These are phyloP conservation scores for Xylaria curta DNA, from an alignment of 495 filamentous ascomycete genomes.

Conservation along the genomic window DNA sequence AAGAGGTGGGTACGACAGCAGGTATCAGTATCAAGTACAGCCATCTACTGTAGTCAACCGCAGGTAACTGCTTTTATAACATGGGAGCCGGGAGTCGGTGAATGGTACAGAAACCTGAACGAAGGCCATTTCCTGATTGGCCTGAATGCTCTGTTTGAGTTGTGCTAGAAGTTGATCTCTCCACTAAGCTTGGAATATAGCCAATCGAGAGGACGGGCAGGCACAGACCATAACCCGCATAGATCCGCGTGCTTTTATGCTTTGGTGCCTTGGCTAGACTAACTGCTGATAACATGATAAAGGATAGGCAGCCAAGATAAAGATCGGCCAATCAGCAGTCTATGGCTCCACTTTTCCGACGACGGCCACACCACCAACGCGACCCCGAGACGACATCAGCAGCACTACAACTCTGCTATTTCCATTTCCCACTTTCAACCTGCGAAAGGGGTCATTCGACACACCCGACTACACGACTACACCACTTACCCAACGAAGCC, in stretches of 20 bases:
- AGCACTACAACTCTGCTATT: slow-evolving; percentile 27
- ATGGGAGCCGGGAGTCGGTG: background rate
- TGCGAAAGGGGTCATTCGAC: slow-evolving; percentile 46
- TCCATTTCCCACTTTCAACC: slow-evolving; percentile 31
- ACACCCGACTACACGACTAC: slow-evolving; percentile 38
- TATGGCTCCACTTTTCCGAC: slow-evolving; percentile 6
- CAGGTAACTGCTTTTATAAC: background rate
- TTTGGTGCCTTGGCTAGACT: slow-evolving; percentile 1
- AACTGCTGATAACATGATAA: slow-evolving; percentile 25
- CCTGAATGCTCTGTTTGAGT: background rate
- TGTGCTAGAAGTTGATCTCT: background rate
- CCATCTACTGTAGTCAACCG: background rate
- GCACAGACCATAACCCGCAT: slow-evolving; percentile 7
- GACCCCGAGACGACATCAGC: slow-evolving; percentile 18
- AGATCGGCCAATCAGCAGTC: slow-evolving; percentile 11
- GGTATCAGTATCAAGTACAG: background rate
- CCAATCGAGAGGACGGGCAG: slow-evolving; percentile 4
- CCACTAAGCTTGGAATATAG: slow-evolving; percentile 10
- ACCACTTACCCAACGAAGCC: slow-evolving; percentile 34
- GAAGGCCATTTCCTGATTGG: background rate
- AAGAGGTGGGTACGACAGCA: background rate
- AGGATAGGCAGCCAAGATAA: slow-evolving; percentile 21
- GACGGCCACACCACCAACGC: slow-evolving; percentile 18
- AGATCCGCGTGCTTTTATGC: slow-evolving; percentile 11
- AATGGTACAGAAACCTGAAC: background rate